phyloP scores from a whole-genome alignment of 768 basidiomycete genomes.

The Crepidotus variabilis region DNA sequence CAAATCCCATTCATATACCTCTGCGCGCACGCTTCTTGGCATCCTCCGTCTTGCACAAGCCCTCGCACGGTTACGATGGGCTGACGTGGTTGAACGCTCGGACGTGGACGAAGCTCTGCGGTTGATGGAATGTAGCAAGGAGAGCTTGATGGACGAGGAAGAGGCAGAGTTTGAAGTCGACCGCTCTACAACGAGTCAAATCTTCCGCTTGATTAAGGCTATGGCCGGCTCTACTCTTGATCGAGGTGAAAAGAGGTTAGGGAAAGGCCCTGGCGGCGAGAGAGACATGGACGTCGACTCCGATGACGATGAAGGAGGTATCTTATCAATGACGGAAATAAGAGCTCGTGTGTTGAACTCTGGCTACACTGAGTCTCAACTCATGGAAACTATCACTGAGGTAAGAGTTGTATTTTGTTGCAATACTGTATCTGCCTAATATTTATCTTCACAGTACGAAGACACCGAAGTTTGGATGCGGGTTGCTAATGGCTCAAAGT shows the following conservation, averaged over 20 bases:
- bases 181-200: slow-evolving; percentile 74
- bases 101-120: slow-evolving; percentile 97
- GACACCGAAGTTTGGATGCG: slow-evolving; percentile 75
- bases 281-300: slow-evolving; percentile 69
- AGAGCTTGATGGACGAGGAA: slow-evolving; percentile 79
- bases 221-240: slow-evolving; percentile 54
- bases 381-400: slow-evolving; percentile 80
- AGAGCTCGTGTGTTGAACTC: slow-evolving; percentile 79
- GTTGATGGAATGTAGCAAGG: slow-evolving; percentile 96
- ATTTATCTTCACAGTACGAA: slow-evolving; percentile 65
- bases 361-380: slow-evolving; percentile 88
- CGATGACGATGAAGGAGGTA: slow-evolving; percentile 65
- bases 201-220: slow-evolving; percentile 87
- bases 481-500: slow-evolving; percentile 78
- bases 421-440: slow-evolving; percentile 8
- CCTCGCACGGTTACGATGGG: slow-evolving; percentile 86
- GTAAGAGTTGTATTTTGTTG: slow-evolving; percentile 39
- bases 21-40: slow-evolving; percentile 92
- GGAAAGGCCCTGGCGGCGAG: slow-evolving; percentile 67
- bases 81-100: slow-evolving; percentile 70
- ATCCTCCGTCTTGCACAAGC: slow-evolving; percentile 94
- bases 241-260: slow-evolving; percentile 48
- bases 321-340: slow-evolving; percentile 83
- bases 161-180: slow-evolving; percentile 70
- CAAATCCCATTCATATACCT: slow-evolving; percentile 91